Percentiles rank a stretch among this genome's conserved stretches.
phyloP scores from a whole-genome alignment of 345 rosid species.

The rapeseed (Brassica napus) region Da-Ae NC_063435.1:29248501-29249000 shows the following conservation, averaged over 20 bases:
- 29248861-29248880: constrained; percentile 34
- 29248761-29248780: constrained; percentile 15
- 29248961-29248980: background rate
- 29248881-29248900: constrained; percentile 47
- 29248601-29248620: constrained; percentile 33
- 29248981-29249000: constrained; percentile 10
- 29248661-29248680: constrained; percentile 9
- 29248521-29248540: background rate
- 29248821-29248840: constrained; percentile 28
- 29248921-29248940: constrained; percentile 45
- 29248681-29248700: background rate
- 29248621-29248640: constrained; percentile 2
- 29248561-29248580: constrained; percentile 26
- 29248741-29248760: background rate
- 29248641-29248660: constrained; percentile 21
- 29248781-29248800: constrained; percentile 37
- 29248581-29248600: constrained; percentile 40
- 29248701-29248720: background rate
- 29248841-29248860: background rate
- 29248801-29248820: constrained; percentile 1
- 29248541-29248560: constrained; percentile 17
- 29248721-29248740: background rate
- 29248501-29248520: background rate
- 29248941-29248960: constrained; percentile 22
- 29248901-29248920: constrained; percentile 54